Evolutionary conservation across 2,329 filamentous ascomycete species (phyloP), one percentile per base, ranked within the genome.

Genomic region (Aspergillus sp.): DNA sequence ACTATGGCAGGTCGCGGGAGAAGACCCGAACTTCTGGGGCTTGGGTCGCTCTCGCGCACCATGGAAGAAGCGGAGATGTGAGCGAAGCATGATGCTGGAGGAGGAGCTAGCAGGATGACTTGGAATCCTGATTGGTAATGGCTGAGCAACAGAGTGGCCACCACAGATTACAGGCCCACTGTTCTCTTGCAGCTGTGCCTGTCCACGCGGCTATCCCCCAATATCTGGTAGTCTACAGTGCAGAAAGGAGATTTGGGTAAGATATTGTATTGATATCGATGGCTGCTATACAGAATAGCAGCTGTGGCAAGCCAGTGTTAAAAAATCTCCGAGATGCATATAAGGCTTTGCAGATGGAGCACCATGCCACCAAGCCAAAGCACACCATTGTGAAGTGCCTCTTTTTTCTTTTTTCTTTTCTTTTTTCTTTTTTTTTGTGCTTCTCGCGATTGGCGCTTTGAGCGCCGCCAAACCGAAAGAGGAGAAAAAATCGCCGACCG

Each of bases 1-100:
- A 49, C 19, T 67, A 15, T n/a, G 62, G 64, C 54, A 62, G 59
- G 49, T 61, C 55, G 57, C 45, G 46, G 19, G 63, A 65, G 60
- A 59, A 40, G 33, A 24, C 30, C 27, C 15, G 5, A 12, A 3
- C 20, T 17, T 54, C 17, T 40, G 9, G 37, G 50, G 51, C 44
- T 54, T 40, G 46, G 56, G 49, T 58, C 50, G 19, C 45, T 42
- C 34, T 50, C 49, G 39, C 39, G 51, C 42, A 40, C 51, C 51
- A 50, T 12, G 13, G 51, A 45, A 46, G 39, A 44, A 39, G 33
- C 8, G 27, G 27, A 30, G 12, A 37, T 37, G 34, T 37, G 34
- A 34, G 34, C 39, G 52, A 22, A 54, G 34, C 44, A 49, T 48
- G 34, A 49, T 19, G 24, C 42, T 11, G 24, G 37, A 48, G 41